Percentiles rank a stretch among this genome's conserved stretches.
Evolutionary conservation across 179 eudicot species (phyloP).

Genomic region (Beta lomatogona): DNA sequence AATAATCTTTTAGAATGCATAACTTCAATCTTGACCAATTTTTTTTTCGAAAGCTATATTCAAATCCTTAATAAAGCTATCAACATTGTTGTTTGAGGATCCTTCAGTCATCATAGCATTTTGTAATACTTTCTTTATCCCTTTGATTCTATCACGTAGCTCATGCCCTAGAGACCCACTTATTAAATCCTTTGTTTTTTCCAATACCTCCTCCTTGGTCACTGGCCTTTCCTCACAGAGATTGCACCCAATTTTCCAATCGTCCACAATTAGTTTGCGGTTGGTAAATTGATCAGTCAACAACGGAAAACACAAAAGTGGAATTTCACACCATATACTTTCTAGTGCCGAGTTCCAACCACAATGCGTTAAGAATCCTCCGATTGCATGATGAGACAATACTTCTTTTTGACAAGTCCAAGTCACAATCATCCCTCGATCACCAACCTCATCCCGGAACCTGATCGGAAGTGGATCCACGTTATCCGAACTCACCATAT

Average conservation of each 20-base stretch:
- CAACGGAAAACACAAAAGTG: conserved; percentile 40
- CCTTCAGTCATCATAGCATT: conserved; percentile 40
- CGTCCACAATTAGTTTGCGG: conserved; percentile 38
- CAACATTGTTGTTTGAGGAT: conserved; percentile 42
- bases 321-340: conserved; percentile 36
- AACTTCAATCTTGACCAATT: background rate
- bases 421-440: conserved; percentile 36
- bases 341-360: conserved; percentile 48
- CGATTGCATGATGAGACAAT: conserved; percentile 32
- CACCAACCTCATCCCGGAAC: conserved; percentile 39
- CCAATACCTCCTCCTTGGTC: conserved; percentile 38
- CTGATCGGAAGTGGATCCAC: conserved; percentile 42
- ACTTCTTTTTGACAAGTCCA: conserved; percentile 40
- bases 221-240: conserved; percentile 36
- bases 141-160: conserved; percentile 38
- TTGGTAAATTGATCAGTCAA: conserved; percentile 42
- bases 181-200: conserved; percentile 35
- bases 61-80: conserved; percentile 23
- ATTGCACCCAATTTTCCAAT: conserved; percentile 43
- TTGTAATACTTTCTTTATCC: conserved; percentile 36
- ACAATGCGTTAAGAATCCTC: conserved; percentile 45
- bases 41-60: conserved; percentile 10
- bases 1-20: background rate
- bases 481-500: conserved; percentile 48
- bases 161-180: conserved; percentile 23